phyloP scores from a whole-genome alignment of 768 basidiomycete genomes.

The Boletus edulis region DNA sequence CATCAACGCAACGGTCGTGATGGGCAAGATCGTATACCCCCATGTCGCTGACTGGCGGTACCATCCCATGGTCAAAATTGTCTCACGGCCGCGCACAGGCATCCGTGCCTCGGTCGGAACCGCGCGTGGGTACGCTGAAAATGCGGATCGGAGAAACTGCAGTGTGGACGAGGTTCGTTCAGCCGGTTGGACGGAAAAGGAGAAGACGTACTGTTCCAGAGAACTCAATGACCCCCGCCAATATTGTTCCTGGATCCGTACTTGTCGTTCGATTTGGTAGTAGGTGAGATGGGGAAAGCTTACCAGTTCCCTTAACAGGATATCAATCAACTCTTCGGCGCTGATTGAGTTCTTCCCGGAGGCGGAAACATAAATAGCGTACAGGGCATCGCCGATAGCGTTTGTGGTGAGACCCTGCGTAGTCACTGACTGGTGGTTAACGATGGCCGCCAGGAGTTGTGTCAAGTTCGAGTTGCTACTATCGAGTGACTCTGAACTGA shows the following conservation, averaged over 20 bases:
- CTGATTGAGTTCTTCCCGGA: neutral
- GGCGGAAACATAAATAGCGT: slow-evolving; percentile 6
- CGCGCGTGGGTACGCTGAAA: neutral
- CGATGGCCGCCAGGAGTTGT: slow-evolving; percentile 10
- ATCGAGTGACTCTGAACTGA: neutral
- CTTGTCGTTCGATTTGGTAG: too few relatives aligned
- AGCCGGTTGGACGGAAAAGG: neutral
- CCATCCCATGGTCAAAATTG: slow-evolving; percentile 5
- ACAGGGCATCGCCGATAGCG: slow-evolving; percentile 18
- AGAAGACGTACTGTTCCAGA: slow-evolving; percentile 10
- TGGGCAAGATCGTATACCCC: slow-evolving; percentile 4
- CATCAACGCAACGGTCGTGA: slow-evolving; percentile 3
- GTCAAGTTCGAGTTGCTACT: slow-evolving; percentile 4
- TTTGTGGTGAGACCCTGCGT: slow-evolving; percentile 16
- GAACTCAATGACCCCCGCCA: slow-evolving; percentile 19
- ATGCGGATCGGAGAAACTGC: slow-evolving; percentile 9
- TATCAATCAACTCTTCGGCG: neutral
- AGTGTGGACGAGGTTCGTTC: neutral
- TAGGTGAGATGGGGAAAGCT: neutral
- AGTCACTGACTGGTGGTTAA: slow-evolving; percentile 2
- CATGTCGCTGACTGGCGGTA: neutral
- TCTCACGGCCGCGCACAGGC: neutral
- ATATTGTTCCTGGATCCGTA: slow-evolving; percentile 6
- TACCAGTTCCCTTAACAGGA: slow-evolving; percentile 4
- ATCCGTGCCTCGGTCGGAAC: neutral